A percentile compares a stretch with the other conserved stretches of the same genome.
Evolutionary conservation across 306 rosid genomes (phyloP).

Genomic region (Rosa multiflora): DNA sequence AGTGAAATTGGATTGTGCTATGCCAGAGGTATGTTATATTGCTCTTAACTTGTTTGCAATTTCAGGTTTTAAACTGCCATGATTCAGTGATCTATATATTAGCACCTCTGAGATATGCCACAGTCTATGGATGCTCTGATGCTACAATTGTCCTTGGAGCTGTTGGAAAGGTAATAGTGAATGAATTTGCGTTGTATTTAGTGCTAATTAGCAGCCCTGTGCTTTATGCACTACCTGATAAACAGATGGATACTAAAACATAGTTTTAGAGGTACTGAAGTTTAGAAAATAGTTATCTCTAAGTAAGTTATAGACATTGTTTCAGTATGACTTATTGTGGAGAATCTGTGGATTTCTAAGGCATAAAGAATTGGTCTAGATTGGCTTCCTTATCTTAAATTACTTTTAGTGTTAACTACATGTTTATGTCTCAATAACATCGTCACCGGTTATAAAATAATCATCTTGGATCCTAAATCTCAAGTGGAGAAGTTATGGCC

Average conservation of each 20-base stretch:
- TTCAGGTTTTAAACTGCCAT: conserved; percentile 91
- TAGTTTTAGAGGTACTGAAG: background rate
- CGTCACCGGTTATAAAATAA: too few relatives aligned
- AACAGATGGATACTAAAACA: background rate
- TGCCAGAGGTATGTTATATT: conserved; percentile 1
- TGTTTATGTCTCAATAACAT: background rate
- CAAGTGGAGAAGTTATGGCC: background rate
- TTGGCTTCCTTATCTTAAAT: background rate
- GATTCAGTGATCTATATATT: conserved; percentile 75
- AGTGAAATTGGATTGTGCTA: background rate
- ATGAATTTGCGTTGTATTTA: conserved; percentile 10
- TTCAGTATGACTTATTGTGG: background rate
- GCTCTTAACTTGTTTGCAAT: conserved; percentile 16
- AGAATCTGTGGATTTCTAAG: background rate
- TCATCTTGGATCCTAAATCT: background rate
- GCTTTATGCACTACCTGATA: background rate
- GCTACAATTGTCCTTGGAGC: conserved; percentile 93
- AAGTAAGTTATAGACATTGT: background rate
- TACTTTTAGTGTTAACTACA: background rate
- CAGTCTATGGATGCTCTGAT: conserved; percentile 96
- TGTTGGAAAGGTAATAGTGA: conserved; percentile 88
- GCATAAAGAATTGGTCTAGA: background rate
- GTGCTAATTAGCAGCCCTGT: background rate
- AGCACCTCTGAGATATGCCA: conserved; percentile 94
- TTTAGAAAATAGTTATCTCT: background rate